Conservation (phyloP, 352 stramenopile species). For the Pythium monospermum region DNA sequence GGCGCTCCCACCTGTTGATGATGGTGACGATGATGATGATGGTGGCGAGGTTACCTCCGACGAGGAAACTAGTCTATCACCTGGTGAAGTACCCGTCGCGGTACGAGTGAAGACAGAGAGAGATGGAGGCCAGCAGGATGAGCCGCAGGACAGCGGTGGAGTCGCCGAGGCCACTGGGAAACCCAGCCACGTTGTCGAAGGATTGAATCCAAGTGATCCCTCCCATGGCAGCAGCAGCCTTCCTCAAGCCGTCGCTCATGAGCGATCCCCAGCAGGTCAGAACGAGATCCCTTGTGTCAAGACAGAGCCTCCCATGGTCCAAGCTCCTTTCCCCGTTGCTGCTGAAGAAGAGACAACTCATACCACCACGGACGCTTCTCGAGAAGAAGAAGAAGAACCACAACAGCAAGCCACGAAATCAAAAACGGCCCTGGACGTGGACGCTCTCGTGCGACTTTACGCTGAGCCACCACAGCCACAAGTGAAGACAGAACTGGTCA, state of each 20-base stretch:
- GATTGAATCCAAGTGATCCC: no score
- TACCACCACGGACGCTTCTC: not conserved
- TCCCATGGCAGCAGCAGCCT: no score
- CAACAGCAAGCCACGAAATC: not conserved
- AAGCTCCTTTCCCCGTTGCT: no score
- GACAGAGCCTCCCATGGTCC: no score
- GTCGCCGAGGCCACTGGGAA: not conserved
- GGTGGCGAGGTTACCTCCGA: slow-evolving; percentile 12
- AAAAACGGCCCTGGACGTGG: not conserved
- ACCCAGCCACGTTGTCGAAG: not conserved
- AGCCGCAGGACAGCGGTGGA: not conserved
- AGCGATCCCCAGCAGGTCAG: no score
- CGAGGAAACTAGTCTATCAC: not conserved
- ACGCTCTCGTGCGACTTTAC: not conserved
- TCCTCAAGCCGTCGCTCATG: no score
- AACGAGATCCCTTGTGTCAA: no score
- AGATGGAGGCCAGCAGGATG: slow-evolving; percentile 2
- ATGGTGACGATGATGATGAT: slow-evolving; percentile 3
- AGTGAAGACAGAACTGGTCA: not conserved
- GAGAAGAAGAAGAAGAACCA: not conserved
- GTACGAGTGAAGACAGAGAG: slow-evolving; percentile 24
- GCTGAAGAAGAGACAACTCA: no score
- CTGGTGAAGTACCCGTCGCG: not conserved
- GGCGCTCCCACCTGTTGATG: not conserved
- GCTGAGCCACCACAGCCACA: not conserved